Evolutionary conservation across 2,329 filamentous ascomycete species (phyloP).

Genomic region (Pseudogymnoascus sp.): DNA sequence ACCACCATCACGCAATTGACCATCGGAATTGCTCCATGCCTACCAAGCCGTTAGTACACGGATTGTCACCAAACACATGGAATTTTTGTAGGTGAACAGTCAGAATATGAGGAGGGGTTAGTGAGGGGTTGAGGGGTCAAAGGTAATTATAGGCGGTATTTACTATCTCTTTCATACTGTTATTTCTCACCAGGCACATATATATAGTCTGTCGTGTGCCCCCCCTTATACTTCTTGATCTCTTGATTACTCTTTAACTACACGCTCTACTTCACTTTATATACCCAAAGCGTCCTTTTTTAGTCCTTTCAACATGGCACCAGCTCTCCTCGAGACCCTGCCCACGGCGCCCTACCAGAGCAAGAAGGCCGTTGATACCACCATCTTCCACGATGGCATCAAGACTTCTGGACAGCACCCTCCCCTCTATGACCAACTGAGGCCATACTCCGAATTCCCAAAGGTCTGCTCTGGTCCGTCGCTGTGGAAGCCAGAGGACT

Average conservation of each 20-base stretch:
- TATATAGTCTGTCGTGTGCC: constrained; percentile 1
- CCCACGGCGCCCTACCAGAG: constrained; percentile 13
- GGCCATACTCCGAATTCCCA: constrained; percentile 64
- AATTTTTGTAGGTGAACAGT: neutral
- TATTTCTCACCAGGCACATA: neutral
- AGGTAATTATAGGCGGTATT: neutral
- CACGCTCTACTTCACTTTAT: neutral
- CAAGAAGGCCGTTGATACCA: constrained; percentile 19
- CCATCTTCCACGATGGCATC: constrained; percentile 30
- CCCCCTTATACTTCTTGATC: neutral
- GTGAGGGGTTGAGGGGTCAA: neutral
- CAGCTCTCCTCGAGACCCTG: constrained; percentile 14
- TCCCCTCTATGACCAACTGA: constrained; percentile 59
- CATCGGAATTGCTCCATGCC: constrained; percentile 1
- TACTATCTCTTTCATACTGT: neutral
- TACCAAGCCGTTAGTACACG: neutral
- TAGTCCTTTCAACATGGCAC: constrained; percentile 14
- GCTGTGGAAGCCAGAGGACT: constrained; percentile 54
- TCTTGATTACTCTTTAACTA: neutral
- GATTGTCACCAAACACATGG: neutral
- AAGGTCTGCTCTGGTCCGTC: constrained; percentile 64
- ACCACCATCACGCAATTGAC: neutral
- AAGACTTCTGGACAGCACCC: constrained; percentile 62
- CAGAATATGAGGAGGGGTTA: neutral
- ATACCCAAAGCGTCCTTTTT: neutral